phyloP scores from a whole-genome alignment of 257 asterid genomes.

The Ilex aquifolium region DNA sequence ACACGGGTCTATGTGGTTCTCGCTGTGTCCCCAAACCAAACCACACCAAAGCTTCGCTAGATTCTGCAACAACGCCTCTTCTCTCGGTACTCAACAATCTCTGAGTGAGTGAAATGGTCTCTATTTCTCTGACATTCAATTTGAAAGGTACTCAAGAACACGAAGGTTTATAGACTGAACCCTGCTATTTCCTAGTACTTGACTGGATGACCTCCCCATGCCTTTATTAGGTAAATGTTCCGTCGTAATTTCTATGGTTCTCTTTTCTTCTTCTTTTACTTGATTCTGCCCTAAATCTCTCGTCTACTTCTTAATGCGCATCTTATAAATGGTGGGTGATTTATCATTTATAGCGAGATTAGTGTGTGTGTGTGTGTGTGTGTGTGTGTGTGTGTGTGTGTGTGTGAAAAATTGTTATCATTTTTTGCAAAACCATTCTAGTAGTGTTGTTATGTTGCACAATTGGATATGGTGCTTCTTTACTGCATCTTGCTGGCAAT shows the following conservation, averaged over 20 bases:
- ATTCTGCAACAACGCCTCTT: too few relatives aligned
- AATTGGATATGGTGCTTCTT: not conserved
- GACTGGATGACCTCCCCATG: conserved; percentile 94
- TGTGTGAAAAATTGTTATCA: too few relatives aligned
- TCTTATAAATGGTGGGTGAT: too few relatives aligned
- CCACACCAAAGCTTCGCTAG: too few relatives aligned
- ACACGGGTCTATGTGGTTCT: too few relatives aligned
- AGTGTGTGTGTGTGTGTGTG: too few relatives aligned
- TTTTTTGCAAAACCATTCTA: not conserved
- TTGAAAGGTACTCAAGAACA: not conserved
- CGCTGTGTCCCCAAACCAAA: too few relatives aligned
- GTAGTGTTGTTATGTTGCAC: not conserved
- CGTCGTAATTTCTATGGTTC: not conserved
- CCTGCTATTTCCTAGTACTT: conserved; percentile 18
- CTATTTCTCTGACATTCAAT: not conserved
- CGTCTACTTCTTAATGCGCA: too few relatives aligned
- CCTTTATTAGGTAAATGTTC: conserved; percentile 61
- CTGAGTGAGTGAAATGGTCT: too few relatives aligned
- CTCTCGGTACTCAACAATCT: too few relatives aligned
- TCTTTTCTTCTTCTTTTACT: not conserved
- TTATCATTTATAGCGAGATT: too few relatives aligned
- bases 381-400: too few relatives aligned
- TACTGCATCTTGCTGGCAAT: not conserved
- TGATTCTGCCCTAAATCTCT: not conserved
- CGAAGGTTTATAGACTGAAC: not conserved